These are phyloP conservation scores for Rhodotorula graminis DNA, from an alignment of 768 basidiomycete genomes.

Conservation along the genomic window DNA sequence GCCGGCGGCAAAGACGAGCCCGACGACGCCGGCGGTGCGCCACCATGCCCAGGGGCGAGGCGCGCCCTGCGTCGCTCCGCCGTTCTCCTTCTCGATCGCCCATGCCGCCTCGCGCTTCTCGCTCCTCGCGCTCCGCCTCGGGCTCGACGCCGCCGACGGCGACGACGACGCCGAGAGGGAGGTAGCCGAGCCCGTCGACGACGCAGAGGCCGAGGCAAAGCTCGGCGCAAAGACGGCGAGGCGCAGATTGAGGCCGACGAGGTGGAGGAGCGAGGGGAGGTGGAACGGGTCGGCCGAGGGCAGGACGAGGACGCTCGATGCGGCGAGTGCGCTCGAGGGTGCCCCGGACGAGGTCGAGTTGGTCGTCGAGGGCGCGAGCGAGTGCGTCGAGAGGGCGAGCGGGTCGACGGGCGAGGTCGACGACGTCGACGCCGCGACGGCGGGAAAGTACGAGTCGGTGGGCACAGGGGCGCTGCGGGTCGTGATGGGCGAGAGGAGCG, in stretches of 20 bases:
- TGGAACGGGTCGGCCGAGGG: constrained; percentile 22
- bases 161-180: background rate
- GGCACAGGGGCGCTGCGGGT: background rate
- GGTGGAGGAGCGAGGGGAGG: constrained; percentile 27
- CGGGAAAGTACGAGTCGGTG: background rate
- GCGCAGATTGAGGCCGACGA: constrained; percentile 36
- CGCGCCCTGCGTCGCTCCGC: background rate
- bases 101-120: too few relatives aligned
- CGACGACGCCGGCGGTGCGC: constrained; percentile 1
- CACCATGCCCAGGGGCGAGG: background rate
- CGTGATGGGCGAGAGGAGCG: too few relatives aligned
- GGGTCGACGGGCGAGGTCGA: background rate
- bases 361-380: background rate
- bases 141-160: background rate
- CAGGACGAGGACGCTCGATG: constrained; percentile 9
- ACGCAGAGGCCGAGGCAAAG: background rate
- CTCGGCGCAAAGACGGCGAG: constrained; percentile 16
- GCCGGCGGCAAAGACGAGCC: constrained; percentile 22
- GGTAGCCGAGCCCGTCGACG: background rate
- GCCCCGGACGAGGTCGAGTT: background rate
- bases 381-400: background rate
- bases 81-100: background rate
- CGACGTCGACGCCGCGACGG: background rate
- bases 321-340: background rate
- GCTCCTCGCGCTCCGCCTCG: background rate